Conservation (phyloP, 768 basidiomycete genomes). For the Nidula microcarpa region DNA sequence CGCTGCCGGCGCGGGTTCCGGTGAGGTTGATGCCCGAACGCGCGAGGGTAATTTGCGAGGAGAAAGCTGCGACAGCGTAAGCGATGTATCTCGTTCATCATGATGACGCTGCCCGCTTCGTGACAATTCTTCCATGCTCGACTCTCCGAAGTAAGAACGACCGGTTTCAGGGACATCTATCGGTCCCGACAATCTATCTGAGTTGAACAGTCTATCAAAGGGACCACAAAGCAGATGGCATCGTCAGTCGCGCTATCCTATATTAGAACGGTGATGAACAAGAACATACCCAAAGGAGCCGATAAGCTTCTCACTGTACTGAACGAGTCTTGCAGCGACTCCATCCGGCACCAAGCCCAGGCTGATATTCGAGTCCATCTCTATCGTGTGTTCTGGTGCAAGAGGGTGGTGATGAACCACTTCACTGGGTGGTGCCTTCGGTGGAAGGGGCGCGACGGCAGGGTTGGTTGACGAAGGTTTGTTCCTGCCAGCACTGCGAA, state of each 20-base stretch:
- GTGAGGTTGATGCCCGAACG: no score
- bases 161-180: constrained; percentile 6
- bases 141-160: constrained; percentile 3
- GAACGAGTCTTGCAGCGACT: constrained; percentile 45
- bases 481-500: neutral
- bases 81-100: constrained; percentile 6
- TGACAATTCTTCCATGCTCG: constrained; percentile 5
- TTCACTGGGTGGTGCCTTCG: neutral
- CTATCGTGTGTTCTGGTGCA: neutral
- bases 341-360: constrained; percentile 24
- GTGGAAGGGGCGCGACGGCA: neutral
- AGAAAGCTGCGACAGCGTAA: constrained; percentile 53
- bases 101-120: constrained; percentile 1
- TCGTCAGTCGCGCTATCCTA: neutral
- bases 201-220: constrained; percentile 11
- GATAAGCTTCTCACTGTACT: constrained; percentile 44
- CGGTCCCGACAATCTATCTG: constrained; percentile 1
- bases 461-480: neutral
- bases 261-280: neutral
- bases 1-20: constrained; percentile 20
- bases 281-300: constrained; percentile 40
- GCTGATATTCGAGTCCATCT: constrained; percentile 18
- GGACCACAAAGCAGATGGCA: constrained; percentile 2
- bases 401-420: neutral
- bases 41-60: constrained; percentile 22